Evolutionary conservation across 306 rosid genomes (phyloP).

Genomic region (Cyamopsis tetragonoloba): DNA sequence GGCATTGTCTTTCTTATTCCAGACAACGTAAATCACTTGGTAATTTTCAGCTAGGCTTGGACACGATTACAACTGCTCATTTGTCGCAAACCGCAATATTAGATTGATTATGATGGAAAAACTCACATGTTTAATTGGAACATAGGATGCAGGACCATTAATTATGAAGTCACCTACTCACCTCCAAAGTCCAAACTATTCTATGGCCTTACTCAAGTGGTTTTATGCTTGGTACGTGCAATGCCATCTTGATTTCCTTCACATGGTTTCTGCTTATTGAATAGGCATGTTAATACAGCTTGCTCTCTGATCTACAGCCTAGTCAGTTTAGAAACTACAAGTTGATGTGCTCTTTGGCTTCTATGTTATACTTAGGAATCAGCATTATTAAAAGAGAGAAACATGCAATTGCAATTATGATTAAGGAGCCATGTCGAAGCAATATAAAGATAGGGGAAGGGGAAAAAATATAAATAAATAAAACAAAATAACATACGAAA

Average conservation of each 20-base stretch:
- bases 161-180: neutral
- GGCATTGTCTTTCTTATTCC: neutral
- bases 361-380: neutral
- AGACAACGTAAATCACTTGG: no score
- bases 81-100: neutral
- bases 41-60: neutral
- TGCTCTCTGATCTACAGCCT: neutral
- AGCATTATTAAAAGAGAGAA: neutral
- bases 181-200: neutral
- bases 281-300: neutral
- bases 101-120: neutral
- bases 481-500: neutral
- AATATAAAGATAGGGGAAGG: neutral
- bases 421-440: neutral
- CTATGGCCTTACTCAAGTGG: neutral
- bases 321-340: neutral
- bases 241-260: slow-evolving; percentile 1
- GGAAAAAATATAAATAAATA: no score
- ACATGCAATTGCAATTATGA: no score
- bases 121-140: neutral
- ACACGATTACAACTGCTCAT: neutral
- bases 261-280: neutral
- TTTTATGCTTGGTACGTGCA: neutral
- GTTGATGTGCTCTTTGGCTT: neutral
- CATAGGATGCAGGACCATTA: neutral